Evolutionary conservation across 768 basidiomycete genomes (phyloP), one percentile per base, ranked within the genome.

Genomic region (Boletus insuetus): DNA sequence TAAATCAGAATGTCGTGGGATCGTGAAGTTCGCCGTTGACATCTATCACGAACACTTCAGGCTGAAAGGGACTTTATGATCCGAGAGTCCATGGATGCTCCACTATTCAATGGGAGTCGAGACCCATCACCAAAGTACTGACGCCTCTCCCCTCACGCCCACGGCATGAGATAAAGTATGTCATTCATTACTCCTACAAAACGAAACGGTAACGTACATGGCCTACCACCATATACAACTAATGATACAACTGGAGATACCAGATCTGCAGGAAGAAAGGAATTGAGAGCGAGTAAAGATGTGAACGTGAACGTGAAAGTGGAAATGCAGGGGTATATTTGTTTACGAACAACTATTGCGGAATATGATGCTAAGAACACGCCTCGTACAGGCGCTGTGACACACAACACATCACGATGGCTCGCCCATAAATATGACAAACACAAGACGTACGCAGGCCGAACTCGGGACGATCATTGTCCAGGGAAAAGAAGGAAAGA

Each of bases 201-300:
- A n/a, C 10, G 35, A 50, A 20, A 57, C 12, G 47, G 42, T 48
- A 51, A 64, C 59, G 44, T 64, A 59, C 46, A 54, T 40, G 48
- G 50, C 54, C 65, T 55, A 55, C 37, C 53, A n/a, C 55, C 46
- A 40, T 46, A 37, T 20, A 43, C n/a, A 22, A 54, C 54, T 64
- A 59, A 26, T 48, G 54, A 56, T 64, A 64, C 63, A 64, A 37
- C 32, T 31, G n/a, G 64, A 2, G 64, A 64, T 64, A 12, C 63
- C 63, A 42, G 63, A 64, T 60, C 64, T 64, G 8, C 43, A 22
- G 49, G 22, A 44, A 22, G 16, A 24, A 29, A 17, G 7, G 51
- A 45, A 31, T 22, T 9, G 20, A 20, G 17, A 32, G 12, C n/a
- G 49, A 38, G 19, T 35, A 47, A 11, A 7, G 34, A 46, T 35